Conservation (phyloP, 2,329 filamentous ascomycete species). For the Pseudocercospora fijiensis region DNA sequence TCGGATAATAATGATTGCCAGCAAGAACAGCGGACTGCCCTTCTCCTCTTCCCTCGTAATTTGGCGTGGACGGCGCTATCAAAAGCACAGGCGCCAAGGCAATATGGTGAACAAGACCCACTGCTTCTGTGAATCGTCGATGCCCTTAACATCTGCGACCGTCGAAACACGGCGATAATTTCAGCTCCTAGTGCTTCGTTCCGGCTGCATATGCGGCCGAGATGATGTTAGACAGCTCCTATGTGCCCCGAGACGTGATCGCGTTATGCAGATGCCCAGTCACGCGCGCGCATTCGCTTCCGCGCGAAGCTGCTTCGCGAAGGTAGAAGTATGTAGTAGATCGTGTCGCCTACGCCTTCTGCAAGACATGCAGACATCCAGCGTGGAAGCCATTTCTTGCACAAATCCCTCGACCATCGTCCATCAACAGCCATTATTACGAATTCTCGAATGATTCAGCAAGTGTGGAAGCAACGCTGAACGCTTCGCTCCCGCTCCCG, state of each 20-base stretch:
- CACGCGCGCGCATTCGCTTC: constrained; percentile 5
- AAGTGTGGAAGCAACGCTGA: neutral
- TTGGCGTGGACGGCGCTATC: neutral
- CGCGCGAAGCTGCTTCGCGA: neutral
- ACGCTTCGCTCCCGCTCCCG: no score
- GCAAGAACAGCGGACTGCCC: neutral
- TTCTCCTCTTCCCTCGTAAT: neutral
- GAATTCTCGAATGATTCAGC: neutral
- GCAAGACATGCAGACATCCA: neutral
- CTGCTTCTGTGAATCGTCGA: neutral
- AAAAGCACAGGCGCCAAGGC: neutral
- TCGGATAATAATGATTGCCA: neutral
- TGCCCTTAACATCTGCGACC: constrained; percentile 2
- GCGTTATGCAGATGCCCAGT: constrained; percentile 7
- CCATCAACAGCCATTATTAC: no score
- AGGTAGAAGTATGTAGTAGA: neutral
- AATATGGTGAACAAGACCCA: neutral
- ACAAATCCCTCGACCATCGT: neutral
- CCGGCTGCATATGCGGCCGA: constrained; percentile 1
- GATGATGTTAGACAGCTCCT: neutral
- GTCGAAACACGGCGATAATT: neutral
- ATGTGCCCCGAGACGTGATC: neutral
- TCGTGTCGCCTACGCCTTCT: neutral
- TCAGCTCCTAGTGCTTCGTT: constrained; percentile 2
- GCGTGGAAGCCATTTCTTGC: neutral